These are phyloP conservation scores for Fusarium longipes DNA, from an alignment of 2,329 filamentous ascomycete species.

Conservation along the genomic window DNA sequence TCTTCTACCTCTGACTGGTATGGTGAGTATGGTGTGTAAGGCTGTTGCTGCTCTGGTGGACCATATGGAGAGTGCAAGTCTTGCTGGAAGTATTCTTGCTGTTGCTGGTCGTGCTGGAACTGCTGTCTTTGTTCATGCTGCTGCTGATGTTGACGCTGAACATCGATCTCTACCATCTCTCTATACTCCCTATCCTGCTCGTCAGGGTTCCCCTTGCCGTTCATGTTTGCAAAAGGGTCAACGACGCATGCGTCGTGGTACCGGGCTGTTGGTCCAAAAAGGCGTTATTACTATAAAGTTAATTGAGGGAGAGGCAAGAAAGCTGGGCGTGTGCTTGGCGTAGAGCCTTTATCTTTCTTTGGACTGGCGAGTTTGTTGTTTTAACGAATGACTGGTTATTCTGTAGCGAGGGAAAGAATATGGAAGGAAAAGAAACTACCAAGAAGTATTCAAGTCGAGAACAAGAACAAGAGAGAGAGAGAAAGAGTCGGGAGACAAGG, in stretches of 20 bases:
- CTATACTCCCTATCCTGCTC: slow-evolving; percentile 46
- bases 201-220: slow-evolving; percentile 45
- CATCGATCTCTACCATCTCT: slow-evolving; percentile 53
- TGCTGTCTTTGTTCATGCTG: slow-evolving; percentile 44
- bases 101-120: slow-evolving; percentile 19
- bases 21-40: slow-evolving; percentile 35
- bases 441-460: slow-evolving; percentile 29
- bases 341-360: background rate
- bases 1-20: slow-evolving; percentile 41
- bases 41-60: slow-evolving; percentile 24
- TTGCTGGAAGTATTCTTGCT: slow-evolving; percentile 38
- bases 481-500: slow-evolving; percentile 21
- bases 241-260: slow-evolving; percentile 34
- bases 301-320: background rate
- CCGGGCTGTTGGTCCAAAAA: background rate
- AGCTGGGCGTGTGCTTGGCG: slow-evolving; percentile 17
- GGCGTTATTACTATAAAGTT: background rate
- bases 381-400: slow-evolving; percentile 30
- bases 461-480: slow-evolving; percentile 24
- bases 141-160: slow-evolving; percentile 45
- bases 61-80: slow-evolving; percentile 41
- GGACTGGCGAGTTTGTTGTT: background rate
- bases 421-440: slow-evolving; percentile 14
- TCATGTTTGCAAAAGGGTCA: slow-evolving; percentile 41
- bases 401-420: slow-evolving; percentile 11